These are phyloP conservation scores for Pyrrhoderma lamaoense DNA, from an alignment of 1,284 basidiomycete genomes.

Conservation along the genomic window DNA sequence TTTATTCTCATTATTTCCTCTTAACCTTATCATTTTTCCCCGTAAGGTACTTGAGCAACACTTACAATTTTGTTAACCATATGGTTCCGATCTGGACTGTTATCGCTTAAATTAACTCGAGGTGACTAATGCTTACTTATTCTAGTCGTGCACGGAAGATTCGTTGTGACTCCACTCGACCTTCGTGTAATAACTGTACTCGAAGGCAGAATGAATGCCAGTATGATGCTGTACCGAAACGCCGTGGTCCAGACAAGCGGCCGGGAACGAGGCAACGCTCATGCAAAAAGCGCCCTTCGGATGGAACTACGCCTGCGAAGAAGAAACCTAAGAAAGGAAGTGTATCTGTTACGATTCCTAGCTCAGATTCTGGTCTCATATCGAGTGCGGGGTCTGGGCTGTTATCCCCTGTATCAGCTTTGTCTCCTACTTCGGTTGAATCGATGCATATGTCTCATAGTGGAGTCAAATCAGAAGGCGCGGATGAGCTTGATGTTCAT, in stretches of 20 bases:
- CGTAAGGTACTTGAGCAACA: constrained; percentile 21
- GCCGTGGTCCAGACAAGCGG: constrained; percentile 74
- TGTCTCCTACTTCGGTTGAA: too few species aligned
- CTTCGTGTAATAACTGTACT: constrained; percentile 70
- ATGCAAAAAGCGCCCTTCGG: constrained; percentile 66
- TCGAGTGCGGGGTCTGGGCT: too few species aligned
- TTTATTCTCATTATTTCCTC: constrained; percentile 19
- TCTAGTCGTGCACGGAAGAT: constrained; percentile 71
- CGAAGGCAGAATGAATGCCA: constrained; percentile 67
- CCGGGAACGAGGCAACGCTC: constrained; percentile 74
- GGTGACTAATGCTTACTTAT: too few species aligned
- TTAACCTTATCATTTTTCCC: constrained; percentile 22
- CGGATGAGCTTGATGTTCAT: neutral
- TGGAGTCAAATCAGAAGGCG: constrained; percentile 5
- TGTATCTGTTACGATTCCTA: too few species aligned
- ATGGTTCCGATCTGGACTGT: neutral
- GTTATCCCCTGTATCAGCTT: too few species aligned
- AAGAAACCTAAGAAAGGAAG: constrained; percentile 44
- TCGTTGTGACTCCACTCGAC: constrained; percentile 73
- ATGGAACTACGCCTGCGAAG: constrained; percentile 47
- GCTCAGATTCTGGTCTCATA: too few species aligned
- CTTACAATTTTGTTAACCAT: neutral
- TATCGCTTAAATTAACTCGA: too few species aligned
- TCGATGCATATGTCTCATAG: neutral
- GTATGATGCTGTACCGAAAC: constrained; percentile 71